Evolutionary conservation across 148 eudicot genomes (phyloP), one percentile per base, ranked within the genome.

Genomic region (Fagopyrum homotropicum): DNA sequence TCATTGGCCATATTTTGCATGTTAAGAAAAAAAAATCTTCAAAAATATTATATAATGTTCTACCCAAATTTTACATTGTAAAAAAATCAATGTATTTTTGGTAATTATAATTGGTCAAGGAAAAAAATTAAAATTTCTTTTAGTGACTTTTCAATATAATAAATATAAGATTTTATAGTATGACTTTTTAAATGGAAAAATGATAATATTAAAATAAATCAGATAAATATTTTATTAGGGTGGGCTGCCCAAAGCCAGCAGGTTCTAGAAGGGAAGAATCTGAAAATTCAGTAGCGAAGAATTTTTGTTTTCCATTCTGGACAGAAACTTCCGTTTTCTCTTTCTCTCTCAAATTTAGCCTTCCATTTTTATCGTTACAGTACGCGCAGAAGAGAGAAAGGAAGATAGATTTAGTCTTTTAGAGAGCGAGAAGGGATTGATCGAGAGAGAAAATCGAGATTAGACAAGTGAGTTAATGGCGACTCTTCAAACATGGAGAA

Each of bases 401-500:
- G 70, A 66, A 8, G n/a, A 14, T 47, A 54, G 80, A 35, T 35
- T 1, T n/a, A 82, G 86, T 84, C 77, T 78, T 75, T 82, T 51
- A 29, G 26, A 61, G 68, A 29, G 46, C 77, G 85, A 72, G 72
- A 79, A 72, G 78, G 7, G 35, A 57, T 35, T 73, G 40, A 63
- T 30, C 30, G 48, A 69, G 73, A 74, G 72, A 75, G 77, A 9
- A 73, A 61, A 15, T 26, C 43, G 43, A 61, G 30, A 15, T 2
- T 6, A 10, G 68, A 61, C 10, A 16, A 30, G 16, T 70, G 75
- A 72, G 40, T 35, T 35, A 45, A 93, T 95, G 98, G 93, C 90
- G 15, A 95, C 89, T n/a, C 75, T 89, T 30, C 91, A 86, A 56
- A 83, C 92, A 12, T 92, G 91, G 90, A 77, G 98, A 15, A 95